Conservation (phyloP, 352 stramenopile genomes). For the Aphanomyces astaci region DNA sequence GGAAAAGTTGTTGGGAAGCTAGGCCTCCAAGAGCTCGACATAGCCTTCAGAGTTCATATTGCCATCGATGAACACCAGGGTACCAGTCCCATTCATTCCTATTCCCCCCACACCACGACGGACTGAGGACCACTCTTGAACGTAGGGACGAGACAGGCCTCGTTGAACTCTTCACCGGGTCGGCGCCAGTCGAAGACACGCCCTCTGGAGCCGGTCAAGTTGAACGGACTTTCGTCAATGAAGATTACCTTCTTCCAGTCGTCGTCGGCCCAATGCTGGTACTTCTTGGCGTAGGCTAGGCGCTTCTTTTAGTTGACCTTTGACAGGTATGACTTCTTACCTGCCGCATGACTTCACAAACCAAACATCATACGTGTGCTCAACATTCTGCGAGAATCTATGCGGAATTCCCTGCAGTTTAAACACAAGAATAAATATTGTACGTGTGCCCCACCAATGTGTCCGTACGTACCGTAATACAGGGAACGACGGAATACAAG, state of each 20-base stretch:
- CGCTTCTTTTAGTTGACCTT: not conserved
- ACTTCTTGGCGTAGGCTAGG: slow-evolving; percentile 1
- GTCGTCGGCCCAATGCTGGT: not conserved
- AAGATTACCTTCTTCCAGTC: slow-evolving; percentile 1
- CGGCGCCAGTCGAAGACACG: slow-evolving; percentile 3
- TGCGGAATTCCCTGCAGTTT: too few species aligned
- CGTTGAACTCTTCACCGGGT: not conserved
- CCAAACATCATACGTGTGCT: too few species aligned
- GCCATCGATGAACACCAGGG: not conserved
- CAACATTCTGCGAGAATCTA: too few species aligned
- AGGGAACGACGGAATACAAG: too few species aligned
- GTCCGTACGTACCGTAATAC: too few species aligned
- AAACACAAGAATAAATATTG: too few species aligned
- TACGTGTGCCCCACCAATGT: too few species aligned
- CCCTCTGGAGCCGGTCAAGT: not conserved
- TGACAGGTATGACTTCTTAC: not conserved
- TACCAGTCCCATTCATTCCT: not conserved
- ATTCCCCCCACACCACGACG: slow-evolving; percentile 9
- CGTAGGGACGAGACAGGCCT: not conserved
- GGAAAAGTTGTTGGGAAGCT: not conserved
- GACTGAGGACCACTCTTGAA: slow-evolving; percentile 1
- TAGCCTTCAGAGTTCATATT: not conserved
- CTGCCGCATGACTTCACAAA: not conserved
- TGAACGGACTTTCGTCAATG: slow-evolving; percentile 3
- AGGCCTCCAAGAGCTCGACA: not conserved